Evolutionary conservation across 1,284 basidiomycete genomes (phyloP), one percentile per base, ranked within the genome.

Genomic region (Sanghuangporus weigelae): DNA sequence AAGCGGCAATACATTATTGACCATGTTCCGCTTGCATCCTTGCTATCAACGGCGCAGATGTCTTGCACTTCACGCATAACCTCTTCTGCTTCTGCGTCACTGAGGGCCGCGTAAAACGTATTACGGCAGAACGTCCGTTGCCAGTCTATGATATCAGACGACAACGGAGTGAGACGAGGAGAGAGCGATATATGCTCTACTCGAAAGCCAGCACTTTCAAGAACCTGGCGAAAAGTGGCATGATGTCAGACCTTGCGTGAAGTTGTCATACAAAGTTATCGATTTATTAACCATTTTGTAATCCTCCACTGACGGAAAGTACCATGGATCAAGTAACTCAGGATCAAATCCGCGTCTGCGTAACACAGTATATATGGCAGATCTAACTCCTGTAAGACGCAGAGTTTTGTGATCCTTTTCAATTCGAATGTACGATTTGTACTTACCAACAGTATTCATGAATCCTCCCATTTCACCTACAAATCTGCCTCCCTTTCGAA

Each of bases 401-500:
- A 31, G 26, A 31, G 26, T 31, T 31, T 31, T 31, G 26, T 31
- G 26, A 19, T 14, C 14, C n/a, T 46, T 62, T 46, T 31, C 67
- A 36, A 2, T 66, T 68, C 38, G 38, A 60, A 31, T 2, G 50
- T 40, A 10, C 8, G 40, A 35, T 10, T 16, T 39, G 39, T 35
- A 70, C 78, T 49, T 67, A 84, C 89, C 88, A 46, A 85, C 77
- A 69, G 83, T 81, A 67, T 92, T 92, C 76, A 83, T 79, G 63
- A 81, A 87, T 0, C 92, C 92, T 10, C 92, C 91, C 81, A 93
- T 86, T 72, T 94, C 92, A 26, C 80, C 86, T 0, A 85, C 84
- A 51, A 93, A 82, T 14, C 86, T 77, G 1, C 91, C 92, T 0
- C 88, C 87, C 0, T 80, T 80, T 68, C 84, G 90, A 56, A 95